Conservation (phyloP, 352 stramenopile genomes). For the Pythium apleroticum region DNA sequence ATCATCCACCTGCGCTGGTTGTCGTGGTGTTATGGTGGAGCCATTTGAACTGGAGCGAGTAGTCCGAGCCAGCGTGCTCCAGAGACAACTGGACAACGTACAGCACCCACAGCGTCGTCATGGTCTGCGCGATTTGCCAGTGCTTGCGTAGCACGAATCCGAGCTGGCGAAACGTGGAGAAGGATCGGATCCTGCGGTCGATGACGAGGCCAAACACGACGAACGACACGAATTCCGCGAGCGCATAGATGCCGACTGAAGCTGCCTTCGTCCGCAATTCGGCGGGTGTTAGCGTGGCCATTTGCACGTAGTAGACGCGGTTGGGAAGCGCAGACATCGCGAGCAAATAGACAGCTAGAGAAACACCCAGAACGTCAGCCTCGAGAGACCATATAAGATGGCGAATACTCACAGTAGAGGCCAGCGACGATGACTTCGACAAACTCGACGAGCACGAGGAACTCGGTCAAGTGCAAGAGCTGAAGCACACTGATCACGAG, state of each 20-base stretch:
- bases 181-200: not conserved
- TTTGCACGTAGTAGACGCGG: constrained; percentile 23
- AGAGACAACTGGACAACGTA: not conserved
- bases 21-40: not conserved
- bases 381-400: too few relatives aligned
- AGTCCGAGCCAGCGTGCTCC: not conserved
- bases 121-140: not conserved
- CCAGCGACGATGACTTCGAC: constrained; percentile 1
- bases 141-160: not conserved
- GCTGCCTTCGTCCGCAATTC: constrained; percentile 4
- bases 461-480: constrained; percentile 9
- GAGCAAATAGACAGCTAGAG: constrained; percentile 18
- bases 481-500: not conserved
- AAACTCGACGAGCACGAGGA: not conserved
- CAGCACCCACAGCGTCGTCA: not conserved
- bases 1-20: not conserved
- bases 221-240: constrained; percentile 30
- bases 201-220: constrained; percentile 1
- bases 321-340: constrained; percentile 21
- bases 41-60: not conserved
- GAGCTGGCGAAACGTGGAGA: not conserved
- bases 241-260: constrained; percentile 22
- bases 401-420: not conserved
- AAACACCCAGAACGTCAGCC: not conserved
- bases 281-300: not conserved